These are phyloP conservation scores for Zea luxurians DNA, from an alignment of 176 grass and related monocot species.

Conservation along the genomic window DNA sequence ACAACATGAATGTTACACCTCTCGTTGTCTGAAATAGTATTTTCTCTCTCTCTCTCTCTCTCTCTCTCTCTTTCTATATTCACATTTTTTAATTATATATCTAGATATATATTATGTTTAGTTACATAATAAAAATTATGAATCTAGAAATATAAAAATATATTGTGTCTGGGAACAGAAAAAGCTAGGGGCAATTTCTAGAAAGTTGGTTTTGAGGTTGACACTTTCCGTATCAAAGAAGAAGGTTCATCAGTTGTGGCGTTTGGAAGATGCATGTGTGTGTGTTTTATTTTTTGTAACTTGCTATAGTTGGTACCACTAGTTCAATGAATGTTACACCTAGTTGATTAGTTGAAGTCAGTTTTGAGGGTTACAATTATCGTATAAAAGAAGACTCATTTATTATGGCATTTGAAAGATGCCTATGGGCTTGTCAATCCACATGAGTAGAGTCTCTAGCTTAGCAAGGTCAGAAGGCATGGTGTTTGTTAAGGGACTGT, in stretches of 20 bases:
- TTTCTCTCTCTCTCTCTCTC: too few species aligned
- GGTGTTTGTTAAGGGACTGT: background rate
- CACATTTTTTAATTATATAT: too few species aligned
- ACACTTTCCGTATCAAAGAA: background rate
- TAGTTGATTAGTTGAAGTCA: background rate
- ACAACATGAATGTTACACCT: background rate
- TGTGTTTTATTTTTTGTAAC: background rate
- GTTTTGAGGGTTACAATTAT: background rate
- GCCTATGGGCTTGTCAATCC: background rate
- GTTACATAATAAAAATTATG: too few species aligned
- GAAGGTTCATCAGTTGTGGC: background rate
- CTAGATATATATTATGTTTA: too few species aligned
- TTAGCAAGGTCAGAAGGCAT: background rate
- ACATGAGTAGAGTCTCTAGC: background rate
- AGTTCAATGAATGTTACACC: background rate
- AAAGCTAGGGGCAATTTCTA: background rate
- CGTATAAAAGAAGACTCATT: background rate
- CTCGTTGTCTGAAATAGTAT: background rate
- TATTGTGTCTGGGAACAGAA: too few species aligned
- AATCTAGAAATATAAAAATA: too few species aligned
- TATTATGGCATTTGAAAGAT: background rate
- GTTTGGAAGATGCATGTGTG: background rate
- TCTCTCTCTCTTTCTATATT: too few species aligned
- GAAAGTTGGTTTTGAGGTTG: background rate
- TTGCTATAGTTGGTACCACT: background rate